Evolutionary conservation across 495 filamentous ascomycete genomes (phyloP), one percentile per base, ranked within the genome.

Genomic region (Saxophila tyrrhenica): DNA sequence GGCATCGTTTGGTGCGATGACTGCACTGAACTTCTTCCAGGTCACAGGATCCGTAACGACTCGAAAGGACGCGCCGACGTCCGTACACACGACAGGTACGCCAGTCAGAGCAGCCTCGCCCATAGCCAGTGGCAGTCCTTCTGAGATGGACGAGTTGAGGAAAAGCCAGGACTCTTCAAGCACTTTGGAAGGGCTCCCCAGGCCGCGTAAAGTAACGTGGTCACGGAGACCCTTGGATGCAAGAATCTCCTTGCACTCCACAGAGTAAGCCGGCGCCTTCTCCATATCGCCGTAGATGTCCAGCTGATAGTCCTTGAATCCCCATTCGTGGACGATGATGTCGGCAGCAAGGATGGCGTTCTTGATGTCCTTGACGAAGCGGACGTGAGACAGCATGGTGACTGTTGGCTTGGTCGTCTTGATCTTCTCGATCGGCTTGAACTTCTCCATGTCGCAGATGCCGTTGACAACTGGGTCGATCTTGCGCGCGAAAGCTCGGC

Each of bases 381-480:
- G 78, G 24, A 83, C 75, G 55, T 83, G 78, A 16, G 77, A 80
- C 46, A 84, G 57, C 81, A 84, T 84, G 29, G 77, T 79, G 1
- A 83, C 81, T 0, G 81, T 84, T 1, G 80, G 79, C 19, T 65
- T 71, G 41, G 73, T 63, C 3, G 78, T 73, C 48, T 75, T 75
- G 64, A 83, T 78, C 22, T 77, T 69, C 51, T 78, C 70, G 22
- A 82, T 75, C 0, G 81, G 81, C 3, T 76, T 57, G 60, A 83
- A 85, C 55, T 75, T 78, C 50, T 79, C 70, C 79, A 82, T 82
- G 56, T 84, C 75, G 32, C 72, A 76, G 64, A 84, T 83, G 25
- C 81, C 81, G 56, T 84, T 84, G 58, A 84, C 80, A 17, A 84
- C 79, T 1, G 81, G 80, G 58, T 85, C 81, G 15, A 85, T 75